Evolutionary conservation across 2,329 filamentous ascomycete species (phyloP).

Genomic region (Chalaropsis ovoidea): DNA sequence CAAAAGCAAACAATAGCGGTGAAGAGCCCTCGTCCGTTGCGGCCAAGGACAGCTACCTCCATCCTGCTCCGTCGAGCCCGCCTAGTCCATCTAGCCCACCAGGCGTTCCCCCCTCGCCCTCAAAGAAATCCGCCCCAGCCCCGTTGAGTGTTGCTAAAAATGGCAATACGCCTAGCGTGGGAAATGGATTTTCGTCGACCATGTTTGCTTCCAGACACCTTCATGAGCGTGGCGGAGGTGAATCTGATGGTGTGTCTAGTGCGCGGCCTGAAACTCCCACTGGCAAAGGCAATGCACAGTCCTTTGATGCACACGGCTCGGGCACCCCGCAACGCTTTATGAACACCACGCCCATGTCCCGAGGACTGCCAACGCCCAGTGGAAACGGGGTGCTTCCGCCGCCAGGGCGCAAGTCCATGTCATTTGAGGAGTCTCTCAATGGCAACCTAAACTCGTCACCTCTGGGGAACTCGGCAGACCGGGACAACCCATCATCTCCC

Average conservation of each 20-base stretch:
- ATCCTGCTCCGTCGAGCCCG: background rate
- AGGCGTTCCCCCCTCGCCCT: constrained; percentile 21
- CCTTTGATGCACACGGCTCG: constrained; percentile 8
- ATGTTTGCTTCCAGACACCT: constrained; percentile 19
- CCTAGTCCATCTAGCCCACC: background rate
- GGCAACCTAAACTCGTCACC: constrained; percentile 21
- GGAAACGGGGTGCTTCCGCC: constrained; percentile 23
- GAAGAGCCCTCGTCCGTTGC: background rate
- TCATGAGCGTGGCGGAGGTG: constrained; percentile 14
- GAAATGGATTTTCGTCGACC: constrained; percentile 16
- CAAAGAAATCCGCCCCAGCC: constrained; percentile 27
- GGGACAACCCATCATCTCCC: constrained; percentile 23
- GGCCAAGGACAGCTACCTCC: background rate
- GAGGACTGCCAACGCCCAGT: constrained; percentile 23
- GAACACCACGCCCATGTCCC: constrained; percentile 23
- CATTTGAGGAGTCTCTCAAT: constrained; percentile 24
- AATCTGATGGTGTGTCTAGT: background rate
- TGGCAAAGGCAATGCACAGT: constrained; percentile 9
- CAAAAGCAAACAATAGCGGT: background rate
- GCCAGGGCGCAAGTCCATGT: constrained; percentile 22
- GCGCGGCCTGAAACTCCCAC: constrained; percentile 19
- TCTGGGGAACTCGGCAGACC: constrained; percentile 12
- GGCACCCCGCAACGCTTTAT: constrained; percentile 17
- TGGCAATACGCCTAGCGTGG: background rate
- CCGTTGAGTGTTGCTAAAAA: constrained; percentile 10